These are phyloP conservation scores for Astraeus odoratus DNA, from an alignment of 768 basidiomycete genomes.

Conservation along the genomic window DNA sequence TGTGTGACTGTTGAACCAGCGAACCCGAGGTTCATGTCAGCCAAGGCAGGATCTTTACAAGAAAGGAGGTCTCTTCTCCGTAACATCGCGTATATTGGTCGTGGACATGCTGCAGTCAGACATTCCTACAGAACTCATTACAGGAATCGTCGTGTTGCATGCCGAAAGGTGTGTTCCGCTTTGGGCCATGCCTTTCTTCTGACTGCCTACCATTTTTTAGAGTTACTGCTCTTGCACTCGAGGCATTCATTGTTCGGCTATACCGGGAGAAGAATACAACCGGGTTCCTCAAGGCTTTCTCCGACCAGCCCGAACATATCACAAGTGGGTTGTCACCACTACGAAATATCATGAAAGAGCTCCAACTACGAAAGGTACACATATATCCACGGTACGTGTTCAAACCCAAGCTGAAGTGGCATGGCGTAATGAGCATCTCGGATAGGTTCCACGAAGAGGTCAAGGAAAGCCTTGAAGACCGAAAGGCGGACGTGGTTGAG, in stretches of 20 bases:
- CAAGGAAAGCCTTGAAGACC: slow-evolving; percentile 71
- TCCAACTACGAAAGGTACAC: slow-evolving; percentile 82
- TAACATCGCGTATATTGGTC: slow-evolving; percentile 90
- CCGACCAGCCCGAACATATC: slow-evolving; percentile 94
- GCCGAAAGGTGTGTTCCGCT: slow-evolving; percentile 84
- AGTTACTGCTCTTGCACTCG: slow-evolving; percentile 75
- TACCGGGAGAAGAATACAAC: slow-evolving; percentile 84
- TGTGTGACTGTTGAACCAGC: slow-evolving; percentile 18
- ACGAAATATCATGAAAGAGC: slow-evolving; percentile 86
- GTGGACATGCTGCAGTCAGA: slow-evolving; percentile 90
- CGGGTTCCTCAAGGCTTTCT: slow-evolving; percentile 95
- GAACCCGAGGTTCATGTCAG: slow-evolving; percentile 7
- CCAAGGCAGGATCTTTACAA: slow-evolving; percentile 79
- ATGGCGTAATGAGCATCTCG: not conserved
- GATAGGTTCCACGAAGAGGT: slow-evolving; percentile 85
- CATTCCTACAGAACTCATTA: slow-evolving; percentile 78
- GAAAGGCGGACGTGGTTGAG: slow-evolving; percentile 88
- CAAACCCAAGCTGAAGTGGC: not conserved
- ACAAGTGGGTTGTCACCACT: slow-evolving; percentile 89
- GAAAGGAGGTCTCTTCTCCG: slow-evolving; percentile 81
- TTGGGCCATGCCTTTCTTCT: not conserved
- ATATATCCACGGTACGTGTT: slow-evolving; percentile 77
- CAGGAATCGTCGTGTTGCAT: slow-evolving; percentile 85
- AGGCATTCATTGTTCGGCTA: slow-evolving; percentile 89
- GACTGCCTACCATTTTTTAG: slow-evolving; percentile 32